Evolutionary conservation across 208 protist species (phyloP).

Genomic region (Acanthamoeba lenticulata): DNA sequence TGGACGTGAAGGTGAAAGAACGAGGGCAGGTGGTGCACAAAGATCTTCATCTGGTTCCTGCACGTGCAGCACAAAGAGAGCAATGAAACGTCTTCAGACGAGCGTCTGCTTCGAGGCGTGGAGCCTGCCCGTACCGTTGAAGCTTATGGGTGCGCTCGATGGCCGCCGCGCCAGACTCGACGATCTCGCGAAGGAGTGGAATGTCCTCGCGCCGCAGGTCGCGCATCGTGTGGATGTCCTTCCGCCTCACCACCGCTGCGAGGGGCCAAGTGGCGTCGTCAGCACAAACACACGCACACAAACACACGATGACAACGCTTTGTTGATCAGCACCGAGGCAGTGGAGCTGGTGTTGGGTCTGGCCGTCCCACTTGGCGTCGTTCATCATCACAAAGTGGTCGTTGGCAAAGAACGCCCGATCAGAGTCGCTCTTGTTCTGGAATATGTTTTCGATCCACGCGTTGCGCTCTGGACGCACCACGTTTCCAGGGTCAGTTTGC

Average conservation of each 20-base stretch:
- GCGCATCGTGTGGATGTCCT: background rate
- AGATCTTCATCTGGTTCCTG: conserved; percentile 8
- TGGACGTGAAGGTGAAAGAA: conserved; percentile 55
- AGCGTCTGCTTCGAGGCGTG: background rate
- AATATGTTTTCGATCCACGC: conserved; percentile 26
- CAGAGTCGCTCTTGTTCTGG: background rate
- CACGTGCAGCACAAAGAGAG: too few species aligned
- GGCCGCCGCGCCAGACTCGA: background rate
- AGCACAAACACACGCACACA: too few species aligned
- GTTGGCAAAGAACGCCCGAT: background rate
- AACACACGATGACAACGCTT: too few species aligned
- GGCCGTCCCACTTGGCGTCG: conserved; percentile 38
- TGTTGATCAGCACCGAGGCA: conserved; percentile 13
- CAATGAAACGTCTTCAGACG: background rate
- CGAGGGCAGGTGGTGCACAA: conserved; percentile 21
- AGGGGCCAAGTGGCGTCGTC: too few species aligned
- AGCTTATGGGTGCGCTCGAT: background rate
- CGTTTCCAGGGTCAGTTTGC: too few species aligned
- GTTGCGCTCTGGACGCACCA: conserved; percentile 48
- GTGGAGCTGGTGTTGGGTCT: background rate
- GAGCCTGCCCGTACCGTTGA: background rate
- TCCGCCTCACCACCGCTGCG: background rate
- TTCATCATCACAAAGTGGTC: conserved; percentile 23
- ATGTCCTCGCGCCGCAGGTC: background rate
- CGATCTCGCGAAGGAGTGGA: background rate